A percentile compares a stretch with the other conserved stretches of the same genome.
Conservation (phyloP, 345 rosid genomes). For the Melaleuca quinquenervia region DNA sequence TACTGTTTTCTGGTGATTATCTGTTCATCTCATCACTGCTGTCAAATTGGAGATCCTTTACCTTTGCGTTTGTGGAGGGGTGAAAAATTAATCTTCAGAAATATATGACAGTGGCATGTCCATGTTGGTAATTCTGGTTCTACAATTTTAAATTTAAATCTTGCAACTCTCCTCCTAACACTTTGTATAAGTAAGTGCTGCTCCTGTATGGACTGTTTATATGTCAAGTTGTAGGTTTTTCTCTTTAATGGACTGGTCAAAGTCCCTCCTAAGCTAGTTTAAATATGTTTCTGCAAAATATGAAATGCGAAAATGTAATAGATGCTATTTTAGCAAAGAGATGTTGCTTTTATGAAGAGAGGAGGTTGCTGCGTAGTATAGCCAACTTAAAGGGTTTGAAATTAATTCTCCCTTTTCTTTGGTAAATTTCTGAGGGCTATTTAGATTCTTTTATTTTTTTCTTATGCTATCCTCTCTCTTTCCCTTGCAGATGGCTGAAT, state of each 20-base stretch:
- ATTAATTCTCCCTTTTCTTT: neutral
- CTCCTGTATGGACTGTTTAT: neutral
- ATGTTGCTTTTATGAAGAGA: neutral
- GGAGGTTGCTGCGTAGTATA: neutral
- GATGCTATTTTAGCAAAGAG: neutral
- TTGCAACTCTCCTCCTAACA: neutral
- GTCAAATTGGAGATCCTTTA: neutral
- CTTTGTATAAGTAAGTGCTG: neutral
- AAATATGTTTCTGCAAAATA: neutral
- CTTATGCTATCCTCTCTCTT: neutral
- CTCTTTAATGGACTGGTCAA: neutral
- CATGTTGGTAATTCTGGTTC: neutral
- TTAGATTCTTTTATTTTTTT: neutral
- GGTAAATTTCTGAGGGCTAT: neutral
- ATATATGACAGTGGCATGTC: neutral
- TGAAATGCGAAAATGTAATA: neutral
- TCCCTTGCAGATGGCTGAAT: conserved; percentile 25
- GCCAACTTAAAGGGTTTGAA: neutral
- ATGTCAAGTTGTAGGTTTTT: neutral
- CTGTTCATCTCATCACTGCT: neutral
- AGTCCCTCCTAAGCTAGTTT: neutral
- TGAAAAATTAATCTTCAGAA: neutral
- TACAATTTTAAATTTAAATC: neutral
- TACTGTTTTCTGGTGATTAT: neutral
- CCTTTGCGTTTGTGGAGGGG: neutral